These are phyloP conservation scores for Colletotrichum euphorbiae DNA, from an alignment of 2,329 filamentous ascomycete species.

Conservation along the genomic window DNA sequence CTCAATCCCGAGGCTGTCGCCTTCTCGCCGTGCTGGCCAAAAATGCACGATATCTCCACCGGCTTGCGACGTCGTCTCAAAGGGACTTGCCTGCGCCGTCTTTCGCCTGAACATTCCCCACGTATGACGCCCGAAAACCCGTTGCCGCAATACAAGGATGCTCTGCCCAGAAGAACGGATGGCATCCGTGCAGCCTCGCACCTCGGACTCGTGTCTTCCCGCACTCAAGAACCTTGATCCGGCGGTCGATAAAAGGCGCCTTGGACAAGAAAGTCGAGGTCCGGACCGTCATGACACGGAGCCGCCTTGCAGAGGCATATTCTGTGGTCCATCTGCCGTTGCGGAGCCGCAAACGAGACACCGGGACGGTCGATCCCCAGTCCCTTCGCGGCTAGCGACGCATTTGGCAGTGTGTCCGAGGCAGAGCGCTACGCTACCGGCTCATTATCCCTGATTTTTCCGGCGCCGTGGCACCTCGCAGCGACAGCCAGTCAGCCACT, in stretches of 20 bases:
- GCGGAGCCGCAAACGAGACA: background rate
- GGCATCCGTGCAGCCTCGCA: conserved; percentile 27
- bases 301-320: background rate
- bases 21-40: background rate
- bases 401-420: conserved; percentile 30
- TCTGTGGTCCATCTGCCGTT: background rate
- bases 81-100: conserved; percentile 14
- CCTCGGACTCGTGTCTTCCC: background rate
- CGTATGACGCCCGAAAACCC: background rate
- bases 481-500: too few species aligned
- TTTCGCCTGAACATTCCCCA: conserved; percentile 10
- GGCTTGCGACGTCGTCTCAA: conserved; percentile 23
- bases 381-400: conserved; percentile 11
- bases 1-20: conserved; percentile 1
- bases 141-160: background rate
- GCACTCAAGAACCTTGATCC: background rate
- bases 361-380: conserved; percentile 6
- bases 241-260: background rate
- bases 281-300: conserved; percentile 4
- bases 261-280: background rate
- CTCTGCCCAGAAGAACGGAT: conserved; percentile 10
- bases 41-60: conserved; percentile 18
- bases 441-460: background rate
- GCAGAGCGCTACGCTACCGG: background rate
- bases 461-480: too few species aligned